Evolutionary conservation across 441 rosid species (phyloP).

Genomic region (Gossypium lobatum): DNA sequence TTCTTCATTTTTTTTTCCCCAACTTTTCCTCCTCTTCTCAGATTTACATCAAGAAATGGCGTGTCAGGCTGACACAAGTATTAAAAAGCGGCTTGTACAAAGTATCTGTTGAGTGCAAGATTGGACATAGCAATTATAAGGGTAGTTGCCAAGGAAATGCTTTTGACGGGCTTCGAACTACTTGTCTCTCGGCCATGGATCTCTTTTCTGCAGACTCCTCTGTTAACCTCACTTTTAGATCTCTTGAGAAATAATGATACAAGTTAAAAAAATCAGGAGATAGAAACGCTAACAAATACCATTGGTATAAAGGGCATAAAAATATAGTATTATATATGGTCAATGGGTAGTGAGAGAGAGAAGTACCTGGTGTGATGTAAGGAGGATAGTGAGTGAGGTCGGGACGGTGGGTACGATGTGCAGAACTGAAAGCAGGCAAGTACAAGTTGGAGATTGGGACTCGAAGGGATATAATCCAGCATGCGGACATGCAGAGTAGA

Average conservation of each 20-base stretch:
- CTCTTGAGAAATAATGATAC: too few relatives aligned
- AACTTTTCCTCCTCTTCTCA: conserved; percentile 1
- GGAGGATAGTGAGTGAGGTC: background rate
- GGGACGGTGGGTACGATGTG: conserved; percentile 23
- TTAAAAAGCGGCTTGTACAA: background rate
- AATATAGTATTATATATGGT: background rate
- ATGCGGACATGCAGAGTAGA: background rate
- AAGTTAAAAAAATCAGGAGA: background rate
- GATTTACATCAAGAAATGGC: conserved; percentile 5
- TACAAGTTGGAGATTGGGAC: background rate
- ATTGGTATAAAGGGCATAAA: background rate
- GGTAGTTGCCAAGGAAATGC: background rate
- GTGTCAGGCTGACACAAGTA: background rate
- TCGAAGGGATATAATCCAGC: too few relatives aligned
- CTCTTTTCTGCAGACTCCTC: background rate
- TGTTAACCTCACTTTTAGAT: too few relatives aligned
- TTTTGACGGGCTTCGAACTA: background rate
- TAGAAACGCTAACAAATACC: background rate
- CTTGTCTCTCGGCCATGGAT: background rate
- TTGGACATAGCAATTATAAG: background rate
- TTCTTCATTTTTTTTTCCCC: conserved; percentile 21
- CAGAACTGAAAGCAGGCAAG: conserved; percentile 14
- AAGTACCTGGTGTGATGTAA: conserved; percentile 12
- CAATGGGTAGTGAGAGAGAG: background rate
- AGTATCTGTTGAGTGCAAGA: background rate